Percentiles rank a stretch among this genome's conserved stretches.
phyloP scores from a whole-genome alignment of 495 filamentous ascomycete species.

The Aspergillus haitiensis region DNA sequence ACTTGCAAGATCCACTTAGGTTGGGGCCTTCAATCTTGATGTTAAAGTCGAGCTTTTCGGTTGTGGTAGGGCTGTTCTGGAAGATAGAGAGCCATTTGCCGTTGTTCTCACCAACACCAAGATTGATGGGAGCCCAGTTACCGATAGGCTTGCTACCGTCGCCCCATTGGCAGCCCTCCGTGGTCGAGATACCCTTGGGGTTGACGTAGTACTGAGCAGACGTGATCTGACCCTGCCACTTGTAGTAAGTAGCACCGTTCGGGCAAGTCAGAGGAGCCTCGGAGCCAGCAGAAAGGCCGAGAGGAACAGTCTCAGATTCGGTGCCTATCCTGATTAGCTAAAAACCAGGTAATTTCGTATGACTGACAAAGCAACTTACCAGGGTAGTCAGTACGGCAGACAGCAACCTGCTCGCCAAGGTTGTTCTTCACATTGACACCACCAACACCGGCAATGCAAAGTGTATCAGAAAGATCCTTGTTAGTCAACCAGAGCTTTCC shows the following conservation, averaged over 20 bases:
- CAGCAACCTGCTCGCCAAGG: constrained; percentile 59
- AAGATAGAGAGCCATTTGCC: constrained; percentile 85
- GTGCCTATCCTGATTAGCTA: constrained; percentile 48
- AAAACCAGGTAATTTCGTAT: neutral
- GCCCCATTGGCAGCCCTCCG: constrained; percentile 81
- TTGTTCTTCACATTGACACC: constrained; percentile 74
- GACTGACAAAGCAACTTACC: constrained; percentile 41
- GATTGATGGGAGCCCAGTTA: constrained; percentile 88
- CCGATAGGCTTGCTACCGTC: constrained; percentile 61
- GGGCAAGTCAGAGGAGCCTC: constrained; percentile 70
- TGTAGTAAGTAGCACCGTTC: constrained; percentile 66
- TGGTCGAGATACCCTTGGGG: constrained; percentile 62
- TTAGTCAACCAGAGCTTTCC: constrained; percentile 82
- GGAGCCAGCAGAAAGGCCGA: constrained; percentile 57
- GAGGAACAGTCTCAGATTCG: constrained; percentile 80
- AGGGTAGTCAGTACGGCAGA: constrained; percentile 97
- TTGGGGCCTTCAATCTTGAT: constrained; percentile 68
- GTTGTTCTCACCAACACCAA: constrained; percentile 72
- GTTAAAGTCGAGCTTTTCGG: constrained; percentile 65
- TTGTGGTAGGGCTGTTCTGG: constrained; percentile 64
- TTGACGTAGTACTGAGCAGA: constrained; percentile 98
- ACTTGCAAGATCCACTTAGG: constrained; percentile 67
- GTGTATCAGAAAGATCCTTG: constrained; percentile 55
- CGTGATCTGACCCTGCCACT: constrained; percentile 69
- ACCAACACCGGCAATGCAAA: constrained; percentile 74